These are phyloP conservation scores for Thelephora aurantiotincta DNA, from an alignment of 768 basidiomycete species.

Conservation along the genomic window DNA sequence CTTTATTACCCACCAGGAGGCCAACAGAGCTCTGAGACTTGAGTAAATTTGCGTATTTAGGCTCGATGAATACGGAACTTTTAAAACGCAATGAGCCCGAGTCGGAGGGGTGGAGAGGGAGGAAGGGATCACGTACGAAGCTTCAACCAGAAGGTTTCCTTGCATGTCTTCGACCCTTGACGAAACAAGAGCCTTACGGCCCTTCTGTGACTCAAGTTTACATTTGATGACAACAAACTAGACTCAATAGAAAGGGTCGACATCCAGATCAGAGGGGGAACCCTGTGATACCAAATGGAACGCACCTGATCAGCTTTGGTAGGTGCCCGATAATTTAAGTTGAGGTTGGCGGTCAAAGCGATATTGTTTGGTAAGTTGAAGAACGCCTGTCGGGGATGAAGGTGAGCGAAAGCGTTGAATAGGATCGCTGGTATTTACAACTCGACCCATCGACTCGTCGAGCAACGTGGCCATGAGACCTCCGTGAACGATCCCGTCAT, in stretches of 20 bases:
- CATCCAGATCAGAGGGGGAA: neutral
- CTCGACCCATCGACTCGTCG: conserved; percentile 74
- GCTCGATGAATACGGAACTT: conserved; percentile 80
- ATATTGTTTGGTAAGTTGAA: conserved; percentile 77
- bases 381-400: conserved; percentile 43
- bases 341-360: conserved; percentile 83
- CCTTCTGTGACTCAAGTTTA: conserved; percentile 47
- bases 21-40: conserved; percentile 49
- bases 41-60: conserved; percentile 71
- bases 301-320: conserved; percentile 77
- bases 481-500: conserved; percentile 92
- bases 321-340: conserved; percentile 73
- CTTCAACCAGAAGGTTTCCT: conserved; percentile 76
- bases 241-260: conserved; percentile 1
- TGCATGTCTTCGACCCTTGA: conserved; percentile 67
- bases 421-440: conserved; percentile 33
- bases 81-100: neutral
- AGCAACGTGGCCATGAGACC: conserved; percentile 82
- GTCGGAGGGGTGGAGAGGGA: neutral
- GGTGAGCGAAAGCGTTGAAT: neutral
- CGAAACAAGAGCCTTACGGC: conserved; percentile 62
- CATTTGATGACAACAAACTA: conserved; percentile 81
- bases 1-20: conserved; percentile 21
- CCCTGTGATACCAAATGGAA: neutral
- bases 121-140: conserved; percentile 37